Percentiles rank a stretch among this genome's conserved stretches.
These are phyloP conservation scores for Chytridiales sp. DNA, from an alignment of 371 early-diverging fungal species.

Conservation along the genomic window DNA sequence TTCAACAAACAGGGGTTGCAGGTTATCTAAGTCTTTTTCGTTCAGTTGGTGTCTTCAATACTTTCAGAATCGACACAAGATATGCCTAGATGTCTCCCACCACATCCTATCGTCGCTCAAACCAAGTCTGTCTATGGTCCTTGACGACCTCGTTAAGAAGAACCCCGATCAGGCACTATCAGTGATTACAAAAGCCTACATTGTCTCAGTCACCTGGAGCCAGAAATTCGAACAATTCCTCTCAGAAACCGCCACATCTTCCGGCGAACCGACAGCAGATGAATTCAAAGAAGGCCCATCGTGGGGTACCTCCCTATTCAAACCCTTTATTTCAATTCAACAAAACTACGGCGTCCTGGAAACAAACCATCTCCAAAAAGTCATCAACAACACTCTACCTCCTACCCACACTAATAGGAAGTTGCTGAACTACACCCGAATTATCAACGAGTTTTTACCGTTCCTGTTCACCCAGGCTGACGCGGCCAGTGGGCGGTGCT, in stretches of 20 bases:
- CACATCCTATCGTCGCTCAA: slow-evolving; percentile 55
- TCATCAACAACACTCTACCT: not conserved
- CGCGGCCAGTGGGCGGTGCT: slow-evolving; percentile 53
- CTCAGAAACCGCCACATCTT: not conserved
- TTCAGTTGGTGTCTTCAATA: slow-evolving; percentile 61
- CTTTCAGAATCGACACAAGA: slow-evolving; percentile 56
- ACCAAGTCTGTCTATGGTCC: slow-evolving; percentile 47
- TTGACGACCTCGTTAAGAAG: slow-evolving; percentile 42
- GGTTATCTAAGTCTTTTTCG: not conserved
- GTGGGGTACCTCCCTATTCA: slow-evolving; percentile 40
- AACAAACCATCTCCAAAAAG: slow-evolving; percentile 8
- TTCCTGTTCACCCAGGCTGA: slow-evolving; percentile 49
- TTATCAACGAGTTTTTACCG: slow-evolving; percentile 45
- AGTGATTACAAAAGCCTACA: slow-evolving; percentile 6
- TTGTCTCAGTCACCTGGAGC: slow-evolving; percentile 14
- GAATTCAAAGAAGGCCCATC: no score
- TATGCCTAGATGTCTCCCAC: slow-evolving; percentile 56
- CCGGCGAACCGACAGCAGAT: slow-evolving; percentile 9
- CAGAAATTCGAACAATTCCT: slow-evolving; percentile 7
- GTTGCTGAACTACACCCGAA: slow-evolving; percentile 27
- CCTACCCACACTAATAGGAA: not conserved
- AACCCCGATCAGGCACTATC: slow-evolving; percentile 3
- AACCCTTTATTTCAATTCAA: slow-evolving; percentile 63
- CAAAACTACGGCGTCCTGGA: slow-evolving; percentile 62
- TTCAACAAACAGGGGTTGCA: not conserved